These are phyloP conservation scores for Penicillium waksmanii DNA, from an alignment of 495 filamentous ascomycete species.

Conservation along the genomic window DNA sequence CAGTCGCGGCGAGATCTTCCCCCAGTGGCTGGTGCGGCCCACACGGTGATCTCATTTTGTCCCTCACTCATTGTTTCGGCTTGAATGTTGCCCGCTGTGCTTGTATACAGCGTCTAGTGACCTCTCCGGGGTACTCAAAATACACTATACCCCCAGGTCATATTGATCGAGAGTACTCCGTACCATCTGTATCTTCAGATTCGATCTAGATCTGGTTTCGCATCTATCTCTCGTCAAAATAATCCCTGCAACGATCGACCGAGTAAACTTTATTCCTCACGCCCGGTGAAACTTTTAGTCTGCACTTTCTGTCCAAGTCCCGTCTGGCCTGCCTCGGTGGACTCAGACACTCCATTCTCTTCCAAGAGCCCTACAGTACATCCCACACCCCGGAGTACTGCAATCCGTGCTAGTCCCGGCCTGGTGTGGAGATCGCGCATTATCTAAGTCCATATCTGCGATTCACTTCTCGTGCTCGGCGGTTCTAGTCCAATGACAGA, in stretches of 20 bases:
- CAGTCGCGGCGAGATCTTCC: background rate
- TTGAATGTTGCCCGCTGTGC: background rate
- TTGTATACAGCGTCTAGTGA: background rate
- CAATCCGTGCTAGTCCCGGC: background rate
- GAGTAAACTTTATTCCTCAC: background rate
- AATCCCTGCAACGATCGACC: conserved; percentile 1
- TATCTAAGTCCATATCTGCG: no score
- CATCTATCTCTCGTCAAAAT: background rate
- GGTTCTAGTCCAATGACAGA: background rate
- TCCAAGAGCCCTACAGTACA: background rate
- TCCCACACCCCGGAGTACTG: conserved; percentile 3
- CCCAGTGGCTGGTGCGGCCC: conserved; percentile 7
- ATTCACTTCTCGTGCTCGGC: background rate
- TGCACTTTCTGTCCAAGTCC: background rate
- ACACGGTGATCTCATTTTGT: conserved; percentile 3
- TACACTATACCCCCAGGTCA: no score
- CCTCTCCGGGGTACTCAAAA: no score
- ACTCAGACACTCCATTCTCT: background rate
- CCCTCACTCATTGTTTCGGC: background rate
- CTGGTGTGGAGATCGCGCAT: background rate
- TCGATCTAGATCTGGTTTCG: no score
- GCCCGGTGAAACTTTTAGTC: conserved; percentile 8
- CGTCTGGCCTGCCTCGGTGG: background rate
- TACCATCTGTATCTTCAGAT: no score
- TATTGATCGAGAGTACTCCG: no score